Base-by-base conservation (phyloP, 352 stramenopile species). In the Phytophthora rubi region DNA sequence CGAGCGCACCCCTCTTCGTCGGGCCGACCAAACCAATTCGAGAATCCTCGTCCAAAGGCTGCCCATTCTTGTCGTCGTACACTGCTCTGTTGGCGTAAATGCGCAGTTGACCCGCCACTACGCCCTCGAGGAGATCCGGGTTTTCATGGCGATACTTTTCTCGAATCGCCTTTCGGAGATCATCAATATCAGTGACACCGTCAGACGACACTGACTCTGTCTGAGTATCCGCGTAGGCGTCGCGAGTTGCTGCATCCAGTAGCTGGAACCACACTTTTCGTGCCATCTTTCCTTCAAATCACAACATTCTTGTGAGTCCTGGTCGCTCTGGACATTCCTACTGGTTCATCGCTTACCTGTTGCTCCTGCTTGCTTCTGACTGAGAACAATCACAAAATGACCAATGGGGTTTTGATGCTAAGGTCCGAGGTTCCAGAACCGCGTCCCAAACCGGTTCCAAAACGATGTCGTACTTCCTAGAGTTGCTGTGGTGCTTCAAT, bases 1-100 rank as follows among this genome's bases (percentile, higher is more conserved):
- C 8, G 26, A 55, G 6, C 26, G 21, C 21, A 2, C 39, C 45
- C 6, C n/a, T 52, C 45, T 15, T 52, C 16, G 45, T 4, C 28
- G 4, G 16, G 26, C 45, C 45, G 45, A 52, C 0, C 45, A 52
- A 52, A 15, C 45, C 45, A 52, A 52, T 26, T 28, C 2, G 45
- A 15, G n/a, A 23, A 52, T 10, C 45, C 16, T 28, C n/a, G 2
- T 54, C 51, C 59, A 66, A 59, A 21, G 33, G 23, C 52, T 68
- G 61, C 3, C 12, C 44, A 56, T 62, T 51, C 32, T 61, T 6
- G 2, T 62, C 61, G 6, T 62, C 61, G 33, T 62, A 59, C 8
- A 12, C 49, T 23, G 62, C 45, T 59, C 33, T 53, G 33, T 64
- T 70, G 23, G 10, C 23, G 49, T 21, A 55, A 37, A 37, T 21